Base-by-base conservation (phyloP, 306 rosid genomes). In the Cicer chorassanicum region DNA sequence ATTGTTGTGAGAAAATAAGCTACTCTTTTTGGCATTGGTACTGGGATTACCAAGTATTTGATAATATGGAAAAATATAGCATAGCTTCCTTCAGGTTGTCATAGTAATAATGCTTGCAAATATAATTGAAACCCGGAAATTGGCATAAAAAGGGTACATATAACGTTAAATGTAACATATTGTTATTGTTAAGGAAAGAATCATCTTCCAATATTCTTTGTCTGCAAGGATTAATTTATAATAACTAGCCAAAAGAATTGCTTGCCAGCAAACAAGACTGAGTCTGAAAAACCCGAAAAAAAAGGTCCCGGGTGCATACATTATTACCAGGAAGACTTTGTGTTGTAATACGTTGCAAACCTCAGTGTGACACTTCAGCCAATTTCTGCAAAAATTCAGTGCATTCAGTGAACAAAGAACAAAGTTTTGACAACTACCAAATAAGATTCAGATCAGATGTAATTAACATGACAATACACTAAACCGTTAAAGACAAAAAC, bases 341-440 rank as follows among this genome's bases (percentile, higher is more conserved):
- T 48, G 45, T 48, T 24, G 48, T 46, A 40, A 16, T 73, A 72
- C 45, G 50, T 80, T 75, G 82, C 78, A 48, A 66, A 67, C 72
- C 86, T 91, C 83, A 90, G 4, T 81, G 82, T 10, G 81, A 15
- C 29, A 93, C 89, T 84, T 87, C 88, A 60, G 14, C 89, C 84
- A 77, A 36, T 71, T 77, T 83, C 98, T 94, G 97, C 50, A 89
- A 77, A 77, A 15, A 72, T 76, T 54, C 46, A 54, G 15, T 50
- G 9, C 68, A 76, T 78, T 50, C 15, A 48, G 56, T 79, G 72
- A 76, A 84, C 61, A 73, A 51, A 51, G 66, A 70, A 39, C 49
- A 61, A 14, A 71, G 56, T 45, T 57, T 54, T 16, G 41, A 29
- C 68, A 65, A 54, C 55, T 13, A 14, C 38, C 42, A 65, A 75